phyloP scores from a whole-genome alignment of 1,284 basidiomycete species.

The Dichomitus squalens region DNA sequence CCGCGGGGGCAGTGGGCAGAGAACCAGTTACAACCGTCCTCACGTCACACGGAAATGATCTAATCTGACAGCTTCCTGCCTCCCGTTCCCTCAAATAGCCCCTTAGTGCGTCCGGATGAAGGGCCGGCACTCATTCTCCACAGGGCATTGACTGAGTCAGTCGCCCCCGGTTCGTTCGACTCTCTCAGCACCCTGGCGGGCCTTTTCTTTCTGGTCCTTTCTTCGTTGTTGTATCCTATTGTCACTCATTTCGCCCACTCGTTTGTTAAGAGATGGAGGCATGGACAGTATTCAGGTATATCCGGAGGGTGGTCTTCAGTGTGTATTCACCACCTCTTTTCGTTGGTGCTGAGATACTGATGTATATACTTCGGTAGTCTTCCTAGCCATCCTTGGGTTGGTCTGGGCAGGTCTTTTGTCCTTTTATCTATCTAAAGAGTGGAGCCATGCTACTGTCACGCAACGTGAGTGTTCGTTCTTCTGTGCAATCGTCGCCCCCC shows the following conservation, averaged over 20 bases:
- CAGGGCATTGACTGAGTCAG: constrained; percentile 37
- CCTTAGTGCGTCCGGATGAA: background rate
- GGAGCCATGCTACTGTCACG: constrained; percentile 35
- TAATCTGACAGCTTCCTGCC: constrained; percentile 13
- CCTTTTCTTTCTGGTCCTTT: constrained; percentile 19
- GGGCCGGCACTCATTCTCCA: constrained; percentile 18
- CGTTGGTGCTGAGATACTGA: constrained; percentile 1
- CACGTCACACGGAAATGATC: constrained; percentile 22
- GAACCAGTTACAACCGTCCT: constrained; percentile 18
- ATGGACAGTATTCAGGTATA: constrained; percentile 35
- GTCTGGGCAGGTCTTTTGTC: constrained; percentile 41
- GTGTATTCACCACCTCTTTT: constrained; percentile 18
- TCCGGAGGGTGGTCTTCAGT: constrained; percentile 35
- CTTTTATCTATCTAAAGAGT: constrained; percentile 43
- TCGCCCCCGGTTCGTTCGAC: constrained; percentile 28
- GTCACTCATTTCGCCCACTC: constrained; percentile 17
- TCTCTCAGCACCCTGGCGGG: constrained; percentile 30
- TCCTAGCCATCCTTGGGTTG: constrained; percentile 42
- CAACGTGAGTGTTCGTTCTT: constrained; percentile 39
- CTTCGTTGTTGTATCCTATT: constrained; percentile 11
- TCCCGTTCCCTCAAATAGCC: constrained; percentile 20
- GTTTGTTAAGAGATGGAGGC: constrained; percentile 30
- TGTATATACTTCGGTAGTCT: constrained; percentile 31
- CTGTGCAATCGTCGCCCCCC: background rate
- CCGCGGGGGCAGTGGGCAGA: constrained; percentile 23